A percentile compares a stretch with the other conserved stretches of the same genome.
Evolutionary conservation across 345 rosid genomes (phyloP).

Genomic region (Psidium friedrichsthalianum): DNA sequence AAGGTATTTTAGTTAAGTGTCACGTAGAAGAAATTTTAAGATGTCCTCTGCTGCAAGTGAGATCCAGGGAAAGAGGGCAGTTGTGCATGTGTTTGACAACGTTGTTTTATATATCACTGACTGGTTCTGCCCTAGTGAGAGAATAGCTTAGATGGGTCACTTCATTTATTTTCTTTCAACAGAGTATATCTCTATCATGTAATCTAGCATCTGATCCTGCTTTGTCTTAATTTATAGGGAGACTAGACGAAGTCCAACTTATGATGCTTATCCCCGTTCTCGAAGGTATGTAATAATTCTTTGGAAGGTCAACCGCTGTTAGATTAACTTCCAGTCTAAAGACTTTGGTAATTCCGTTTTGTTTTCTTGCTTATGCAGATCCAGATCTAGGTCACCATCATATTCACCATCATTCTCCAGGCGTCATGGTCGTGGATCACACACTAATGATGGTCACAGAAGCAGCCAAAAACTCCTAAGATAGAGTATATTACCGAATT

Average conservation of each 20-base stretch:
- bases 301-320: neutral
- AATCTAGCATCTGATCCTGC: neutral
- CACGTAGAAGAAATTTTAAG: neutral
- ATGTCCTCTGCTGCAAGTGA: neutral
- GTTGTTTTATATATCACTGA: neutral
- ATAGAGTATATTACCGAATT: slow-evolving; percentile 93
- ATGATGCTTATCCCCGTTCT: slow-evolving; percentile 86
- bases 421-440: slow-evolving; percentile 44
- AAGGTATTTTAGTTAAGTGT: neutral
- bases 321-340: neutral
- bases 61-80: neutral
- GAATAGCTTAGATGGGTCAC: neutral
- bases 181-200: neutral
- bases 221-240: slow-evolving; percentile 32
- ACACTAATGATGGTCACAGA: slow-evolving; percentile 42
- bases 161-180: neutral
- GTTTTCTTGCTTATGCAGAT: slow-evolving; percentile 18
- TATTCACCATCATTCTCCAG: slow-evolving; percentile 73
- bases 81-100: slow-evolving; percentile 3
- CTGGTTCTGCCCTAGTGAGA: neutral
- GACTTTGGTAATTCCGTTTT: neutral
- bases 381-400: slow-evolving; percentile 72
- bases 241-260: slow-evolving; percentile 85
- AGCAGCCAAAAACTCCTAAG: slow-evolving; percentile 64
- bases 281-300: slow-evolving; percentile 42